phyloP scores from a whole-genome alignment of 129 eudicot species.

The Escallonia herrerae region DNA sequence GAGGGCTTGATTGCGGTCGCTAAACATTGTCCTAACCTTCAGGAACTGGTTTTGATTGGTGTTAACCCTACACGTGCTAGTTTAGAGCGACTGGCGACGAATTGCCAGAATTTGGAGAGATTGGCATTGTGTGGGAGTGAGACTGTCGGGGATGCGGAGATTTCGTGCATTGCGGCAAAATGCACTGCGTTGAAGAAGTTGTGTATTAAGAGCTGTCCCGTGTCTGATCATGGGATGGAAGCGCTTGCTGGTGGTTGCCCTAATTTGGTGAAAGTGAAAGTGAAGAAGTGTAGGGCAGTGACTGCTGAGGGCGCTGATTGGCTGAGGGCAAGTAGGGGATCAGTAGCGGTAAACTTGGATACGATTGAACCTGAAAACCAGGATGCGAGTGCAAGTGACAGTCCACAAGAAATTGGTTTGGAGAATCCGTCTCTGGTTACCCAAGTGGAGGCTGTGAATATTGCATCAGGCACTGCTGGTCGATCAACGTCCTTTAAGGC shows the following conservation, averaged over 20 bases:
- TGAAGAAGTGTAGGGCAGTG: slow-evolving; percentile 67
- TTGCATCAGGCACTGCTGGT: slow-evolving; percentile 35
- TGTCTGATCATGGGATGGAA: slow-evolving; percentile 67
- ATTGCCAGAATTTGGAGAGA: slow-evolving; percentile 55
- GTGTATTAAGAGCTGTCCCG: slow-evolving; percentile 74
- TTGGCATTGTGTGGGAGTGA: slow-evolving; percentile 75
- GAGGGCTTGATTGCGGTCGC: slow-evolving; percentile 56
- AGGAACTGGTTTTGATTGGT: slow-evolving; percentile 63
- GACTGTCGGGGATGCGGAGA: slow-evolving; percentile 67
- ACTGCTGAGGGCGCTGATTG: slow-evolving; percentile 60
- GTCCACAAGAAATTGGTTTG: slow-evolving; percentile 27
- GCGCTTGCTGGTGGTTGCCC: slow-evolving; percentile 77
- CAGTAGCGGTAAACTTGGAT: slow-evolving; percentile 60
- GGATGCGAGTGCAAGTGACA: slow-evolving; percentile 39
- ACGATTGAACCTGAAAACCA: slow-evolving; percentile 42
- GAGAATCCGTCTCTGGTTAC: slow-evolving; percentile 18
- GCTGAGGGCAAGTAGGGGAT: slow-evolving; percentile 55
- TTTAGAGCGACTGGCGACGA: slow-evolving; percentile 47
- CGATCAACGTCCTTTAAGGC: slow-evolving; percentile 54
- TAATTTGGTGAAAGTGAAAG: slow-evolving; percentile 75
- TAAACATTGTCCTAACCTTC: slow-evolving; percentile 46
- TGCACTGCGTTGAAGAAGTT: slow-evolving; percentile 64
- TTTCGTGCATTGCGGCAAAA: slow-evolving; percentile 65
- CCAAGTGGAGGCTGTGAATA: slow-evolving; percentile 22
- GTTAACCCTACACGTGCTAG: slow-evolving; percentile 55